These are phyloP conservation scores for Brasilioporus rufonigricans DNA, from an alignment of 768 basidiomycete genomes.

Conservation along the genomic window DNA sequence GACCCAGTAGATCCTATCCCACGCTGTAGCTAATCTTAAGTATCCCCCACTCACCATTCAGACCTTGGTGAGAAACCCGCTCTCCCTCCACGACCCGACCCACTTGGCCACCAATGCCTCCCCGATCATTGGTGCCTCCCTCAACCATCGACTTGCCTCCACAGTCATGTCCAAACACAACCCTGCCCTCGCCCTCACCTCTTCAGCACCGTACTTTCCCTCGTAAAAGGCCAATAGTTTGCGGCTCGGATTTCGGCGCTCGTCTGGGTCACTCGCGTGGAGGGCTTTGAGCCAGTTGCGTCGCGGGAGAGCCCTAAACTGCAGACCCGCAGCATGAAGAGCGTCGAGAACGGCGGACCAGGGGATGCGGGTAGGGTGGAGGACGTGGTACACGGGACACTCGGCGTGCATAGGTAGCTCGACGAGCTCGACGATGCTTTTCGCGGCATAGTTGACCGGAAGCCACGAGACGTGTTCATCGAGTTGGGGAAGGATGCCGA, in stretches of 20 bases:
- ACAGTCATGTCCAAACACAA: constrained; percentile 11
- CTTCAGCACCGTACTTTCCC: constrained; percentile 21
- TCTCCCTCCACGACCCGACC: constrained; percentile 41
- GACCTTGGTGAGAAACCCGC: constrained; percentile 32
- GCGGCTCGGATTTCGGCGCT: constrained; percentile 23
- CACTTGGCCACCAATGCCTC: constrained; percentile 40
- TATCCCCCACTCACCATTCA: neutral
- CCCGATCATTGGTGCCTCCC: constrained; percentile 11
- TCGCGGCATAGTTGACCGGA: constrained; percentile 51
- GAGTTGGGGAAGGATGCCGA: constrained; percentile 34
- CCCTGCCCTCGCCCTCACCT: constrained; percentile 4
- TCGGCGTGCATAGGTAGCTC: neutral
- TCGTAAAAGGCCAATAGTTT: constrained; percentile 27
- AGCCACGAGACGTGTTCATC: constrained; percentile 44
- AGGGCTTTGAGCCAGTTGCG: constrained; percentile 25
- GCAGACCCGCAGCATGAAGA: constrained; percentile 36
- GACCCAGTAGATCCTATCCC: neutral
- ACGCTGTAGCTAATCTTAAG: no score
- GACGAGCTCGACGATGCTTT: constrained; percentile 46
- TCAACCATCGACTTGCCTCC: constrained; percentile 16
- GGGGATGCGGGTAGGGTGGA: constrained; percentile 11
- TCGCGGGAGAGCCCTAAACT: constrained; percentile 19
- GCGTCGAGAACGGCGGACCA: constrained; percentile 43
- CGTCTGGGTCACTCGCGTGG: constrained; percentile 21
- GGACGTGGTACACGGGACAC: constrained; percentile 25